Conservation (phyloP, 2,329 filamentous ascomycete species). For the Fusarium drepaniforme region DNA sequence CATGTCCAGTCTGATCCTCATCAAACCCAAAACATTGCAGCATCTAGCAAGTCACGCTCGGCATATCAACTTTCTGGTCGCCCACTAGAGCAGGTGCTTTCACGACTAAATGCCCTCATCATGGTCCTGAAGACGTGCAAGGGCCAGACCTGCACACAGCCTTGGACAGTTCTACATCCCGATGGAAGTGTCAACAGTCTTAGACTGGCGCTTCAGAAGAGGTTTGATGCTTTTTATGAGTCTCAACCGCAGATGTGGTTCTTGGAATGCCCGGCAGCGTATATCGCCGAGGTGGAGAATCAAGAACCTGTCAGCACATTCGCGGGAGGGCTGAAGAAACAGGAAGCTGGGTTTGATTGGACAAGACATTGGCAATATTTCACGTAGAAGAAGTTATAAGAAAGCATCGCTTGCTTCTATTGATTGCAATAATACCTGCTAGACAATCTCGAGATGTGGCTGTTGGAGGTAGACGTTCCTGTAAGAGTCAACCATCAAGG, state of each 20-base stretch:
- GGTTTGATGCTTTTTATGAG: not conserved
- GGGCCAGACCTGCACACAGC: not conserved
- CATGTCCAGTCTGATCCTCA: not conserved
- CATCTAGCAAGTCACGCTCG: not conserved
- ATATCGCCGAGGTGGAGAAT: not conserved
- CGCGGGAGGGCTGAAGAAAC: not conserved
- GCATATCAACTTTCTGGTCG: not conserved
- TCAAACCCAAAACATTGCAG: not conserved
- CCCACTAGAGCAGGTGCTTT: not conserved
- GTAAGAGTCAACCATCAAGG: not conserved
- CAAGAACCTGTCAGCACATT: not conserved
- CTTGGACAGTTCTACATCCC: not conserved
- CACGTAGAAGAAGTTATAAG: not conserved
- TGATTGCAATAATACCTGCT: not conserved
- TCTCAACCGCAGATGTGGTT: not conserved
- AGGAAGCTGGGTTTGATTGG: not conserved
- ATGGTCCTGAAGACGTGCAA: not conserved
- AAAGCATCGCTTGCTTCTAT: not conserved
- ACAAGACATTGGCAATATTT: not conserved
- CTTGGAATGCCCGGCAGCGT: not conserved
- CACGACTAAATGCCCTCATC: not conserved
- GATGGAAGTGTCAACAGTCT: not conserved
- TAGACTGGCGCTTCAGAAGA: not conserved
- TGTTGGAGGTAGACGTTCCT: not conserved
- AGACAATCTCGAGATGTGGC: not conserved